Evolutionary conservation across 805 yeast genomes (phyloP).

Genomic region (Cyberlindnera meyerae): DNA sequence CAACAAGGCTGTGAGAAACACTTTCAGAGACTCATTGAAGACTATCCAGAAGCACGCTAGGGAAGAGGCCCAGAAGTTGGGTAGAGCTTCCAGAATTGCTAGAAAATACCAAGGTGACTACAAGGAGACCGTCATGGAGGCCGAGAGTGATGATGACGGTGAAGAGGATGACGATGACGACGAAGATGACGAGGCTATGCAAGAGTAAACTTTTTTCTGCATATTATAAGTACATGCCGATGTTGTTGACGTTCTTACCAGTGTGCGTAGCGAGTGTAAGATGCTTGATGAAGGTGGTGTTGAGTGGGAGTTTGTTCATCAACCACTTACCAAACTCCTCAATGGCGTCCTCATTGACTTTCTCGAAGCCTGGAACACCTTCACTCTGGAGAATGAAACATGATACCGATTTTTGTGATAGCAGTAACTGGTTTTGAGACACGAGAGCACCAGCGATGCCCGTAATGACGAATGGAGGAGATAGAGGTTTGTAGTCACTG

Average conservation of each 20-base stretch:
- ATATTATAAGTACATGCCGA: slow-evolving; percentile 22
- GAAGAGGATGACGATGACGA: slow-evolving; percentile 44
- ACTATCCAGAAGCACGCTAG: slow-evolving; percentile 52
- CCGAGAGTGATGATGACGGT: slow-evolving; percentile 61
- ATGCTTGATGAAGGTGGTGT: slow-evolving; percentile 7
- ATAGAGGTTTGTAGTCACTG: slow-evolving; percentile 25
- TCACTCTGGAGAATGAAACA: slow-evolving; percentile 44
- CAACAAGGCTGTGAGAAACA: slow-evolving; percentile 69
- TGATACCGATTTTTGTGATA: slow-evolving; percentile 8
- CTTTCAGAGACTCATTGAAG: slow-evolving; percentile 57
- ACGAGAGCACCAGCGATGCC: slow-evolving; percentile 48
- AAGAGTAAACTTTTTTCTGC: too few species aligned
- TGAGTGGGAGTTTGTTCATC: slow-evolving; percentile 3
- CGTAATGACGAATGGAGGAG: slow-evolving; percentile 59
- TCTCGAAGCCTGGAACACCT: slow-evolving; percentile 59
- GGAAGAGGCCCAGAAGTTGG: slow-evolving; percentile 47
- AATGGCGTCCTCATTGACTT: slow-evolving; percentile 37
- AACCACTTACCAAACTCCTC: slow-evolving; percentile 12
- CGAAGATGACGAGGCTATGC: slow-evolving; percentile 13
- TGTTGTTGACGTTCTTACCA: slow-evolving; percentile 22
- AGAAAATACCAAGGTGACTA: slow-evolving; percentile 56
- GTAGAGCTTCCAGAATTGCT: slow-evolving; percentile 68
- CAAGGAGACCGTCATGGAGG: slow-evolving; percentile 53
- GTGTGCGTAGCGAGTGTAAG: slow-evolving; percentile 8
- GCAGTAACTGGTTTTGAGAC: slow-evolving; percentile 22